Percentiles rank a stretch among this genome's conserved stretches.
Conservation (phyloP, 352 stramenopile species). For the Blastocystis hominis region DNA sequence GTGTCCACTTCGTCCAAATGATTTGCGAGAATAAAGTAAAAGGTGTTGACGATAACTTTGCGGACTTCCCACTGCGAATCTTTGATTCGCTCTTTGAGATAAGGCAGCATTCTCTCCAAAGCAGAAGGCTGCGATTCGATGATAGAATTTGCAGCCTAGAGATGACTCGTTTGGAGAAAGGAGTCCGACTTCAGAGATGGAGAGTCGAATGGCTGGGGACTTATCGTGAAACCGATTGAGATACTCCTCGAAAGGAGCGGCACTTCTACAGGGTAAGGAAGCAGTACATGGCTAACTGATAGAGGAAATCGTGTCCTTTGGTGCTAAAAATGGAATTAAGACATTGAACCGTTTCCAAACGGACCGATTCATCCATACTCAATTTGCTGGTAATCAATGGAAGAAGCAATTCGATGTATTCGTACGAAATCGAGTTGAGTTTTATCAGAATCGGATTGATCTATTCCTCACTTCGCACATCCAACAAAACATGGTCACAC, state of each 20-base stretch:
- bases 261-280: background rate
- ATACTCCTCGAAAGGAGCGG: background rate
- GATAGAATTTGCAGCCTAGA: background rate
- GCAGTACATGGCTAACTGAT: background rate
- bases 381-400: background rate
- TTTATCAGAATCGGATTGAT: background rate
- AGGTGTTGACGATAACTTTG: background rate
- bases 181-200: background rate
- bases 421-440: background rate
- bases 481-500: background rate
- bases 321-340: background rate
- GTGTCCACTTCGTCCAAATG: background rate
- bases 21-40: background rate
- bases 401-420: background rate
- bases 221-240: background rate
- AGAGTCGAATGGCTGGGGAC: background rate
- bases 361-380: background rate
- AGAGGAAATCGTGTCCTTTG: background rate
- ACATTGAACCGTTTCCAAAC: background rate
- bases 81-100: background rate
- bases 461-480: background rate
- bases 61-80: constrained; percentile 1
- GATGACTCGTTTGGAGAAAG: background rate
- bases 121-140: background rate
- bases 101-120: background rate